A percentile compares a stretch with the other conserved stretches of the same genome.
Evolutionary conservation across 1,284 basidiomycete species (phyloP).

Genomic region (Anthracocystis panici-leucophaei): DNA sequence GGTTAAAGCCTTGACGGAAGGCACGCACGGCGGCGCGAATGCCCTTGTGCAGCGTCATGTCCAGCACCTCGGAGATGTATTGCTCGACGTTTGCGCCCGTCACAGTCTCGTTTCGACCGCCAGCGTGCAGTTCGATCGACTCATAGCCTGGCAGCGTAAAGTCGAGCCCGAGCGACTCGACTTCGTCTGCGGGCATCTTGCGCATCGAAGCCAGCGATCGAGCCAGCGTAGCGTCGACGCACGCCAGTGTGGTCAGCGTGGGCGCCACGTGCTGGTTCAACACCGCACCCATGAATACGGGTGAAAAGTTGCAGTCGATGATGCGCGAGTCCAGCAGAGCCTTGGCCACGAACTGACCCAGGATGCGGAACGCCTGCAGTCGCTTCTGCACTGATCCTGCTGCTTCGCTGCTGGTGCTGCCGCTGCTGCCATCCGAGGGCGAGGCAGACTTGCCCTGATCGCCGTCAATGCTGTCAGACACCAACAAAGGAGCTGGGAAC

Average conservation of each 20-base stretch:
- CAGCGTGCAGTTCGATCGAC: conserved; percentile 87
- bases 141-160: conserved; percentile 93
- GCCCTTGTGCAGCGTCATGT: conserved; percentile 68
- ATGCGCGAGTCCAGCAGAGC: conserved; percentile 96
- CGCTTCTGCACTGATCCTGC: conserved; percentile 36
- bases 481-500: conserved; percentile 80
- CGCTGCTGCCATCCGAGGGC: conserved; percentile 1
- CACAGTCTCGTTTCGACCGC: conserved; percentile 82
- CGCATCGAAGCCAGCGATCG: conserved; percentile 84
- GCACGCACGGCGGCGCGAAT: conserved; percentile 61
- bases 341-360: conserved; percentile 98
- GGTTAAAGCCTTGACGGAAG: conserved; percentile 72
- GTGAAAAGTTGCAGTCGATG: conserved; percentile 94
- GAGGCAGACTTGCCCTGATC: conserved; percentile 7
- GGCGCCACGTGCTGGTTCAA: conserved; percentile 86
- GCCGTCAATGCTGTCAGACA: conserved; percentile 2
- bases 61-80: conserved; percentile 78
- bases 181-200: conserved; percentile 73
- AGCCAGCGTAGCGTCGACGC: conserved; percentile 85
- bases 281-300: conserved; percentile 87
- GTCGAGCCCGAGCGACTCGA: conserved; percentile 90
- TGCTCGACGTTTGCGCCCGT: conserved; percentile 87
- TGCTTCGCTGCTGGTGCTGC: conserved; percentile 5
- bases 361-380: conserved; percentile 84
- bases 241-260: conserved; percentile 79